These are phyloP conservation scores for Collybia sordida DNA, from an alignment of 768 basidiomycete genomes.

Conservation along the genomic window DNA sequence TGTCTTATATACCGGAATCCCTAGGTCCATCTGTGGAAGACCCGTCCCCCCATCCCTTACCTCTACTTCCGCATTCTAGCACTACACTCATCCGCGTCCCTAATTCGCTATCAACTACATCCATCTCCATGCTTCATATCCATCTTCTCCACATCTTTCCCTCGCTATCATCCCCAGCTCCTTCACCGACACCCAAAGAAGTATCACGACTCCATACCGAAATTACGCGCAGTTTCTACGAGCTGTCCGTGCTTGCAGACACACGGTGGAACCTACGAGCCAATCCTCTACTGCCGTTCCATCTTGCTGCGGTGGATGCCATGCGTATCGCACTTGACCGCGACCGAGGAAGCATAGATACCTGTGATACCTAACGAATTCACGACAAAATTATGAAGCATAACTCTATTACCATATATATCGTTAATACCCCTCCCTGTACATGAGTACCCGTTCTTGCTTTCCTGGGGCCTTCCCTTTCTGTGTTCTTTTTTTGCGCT, in stretches of 20 bases:
- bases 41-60: slow-evolving; percentile 29
- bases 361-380: too few species aligned
- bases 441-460: too few species aligned
- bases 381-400: too few species aligned
- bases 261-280: slow-evolving; percentile 47
- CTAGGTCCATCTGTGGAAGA: slow-evolving; percentile 12
- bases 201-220: slow-evolving; percentile 43
- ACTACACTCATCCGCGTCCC: slow-evolving; percentile 61
- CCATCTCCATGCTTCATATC: slow-evolving; percentile 56
- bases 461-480: too few species aligned
- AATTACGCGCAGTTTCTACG: slow-evolving; percentile 67
- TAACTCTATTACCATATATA: too few species aligned
- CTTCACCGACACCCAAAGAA: slow-evolving; percentile 35
- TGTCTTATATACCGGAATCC: slow-evolving; percentile 33
- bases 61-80: slow-evolving; percentile 55
- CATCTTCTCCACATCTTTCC: slow-evolving; percentile 48
- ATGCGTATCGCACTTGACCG: slow-evolving; percentile 49
- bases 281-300: slow-evolving; percentile 64
- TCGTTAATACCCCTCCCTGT: too few species aligned
- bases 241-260: slow-evolving; percentile 61
- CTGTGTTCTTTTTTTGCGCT: too few species aligned
- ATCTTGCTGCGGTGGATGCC: slow-evolving; percentile 68
- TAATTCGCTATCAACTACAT: slow-evolving; percentile 36
- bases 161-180: slow-evolving; percentile 15
- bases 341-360: slow-evolving; percentile 16